Evolutionary conservation across 495 filamentous ascomycete species (phyloP), one percentile per base, ranked within the genome.

Genomic region (Chaetomium tenue): DNA sequence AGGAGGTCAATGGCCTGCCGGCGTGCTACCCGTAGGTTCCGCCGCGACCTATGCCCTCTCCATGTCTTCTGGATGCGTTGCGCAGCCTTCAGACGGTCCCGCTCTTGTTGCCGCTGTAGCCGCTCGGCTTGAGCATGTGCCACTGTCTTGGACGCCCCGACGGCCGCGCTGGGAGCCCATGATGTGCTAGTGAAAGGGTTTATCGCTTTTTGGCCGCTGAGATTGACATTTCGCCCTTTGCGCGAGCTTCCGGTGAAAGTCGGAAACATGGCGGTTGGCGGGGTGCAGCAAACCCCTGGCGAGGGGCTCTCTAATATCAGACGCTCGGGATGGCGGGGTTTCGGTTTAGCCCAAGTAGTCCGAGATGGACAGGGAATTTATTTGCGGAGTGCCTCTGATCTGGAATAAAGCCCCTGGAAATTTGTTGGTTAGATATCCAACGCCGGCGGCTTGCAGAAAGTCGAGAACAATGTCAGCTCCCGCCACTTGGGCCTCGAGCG

Each of bases 171-270:
- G 2, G 81, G 74, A 6, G 73, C 66, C 78, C 82, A 81, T 63
- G 75, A 70, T 58, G 74, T 73, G 72, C 84, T 77, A 64, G 88
- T 86, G 75, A 92, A 91, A 30, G 90, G 88, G 76, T 94, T 91
- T 61, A 76, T 80, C 69, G 86, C 85, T 48, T 68, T 72, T 66
- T 93, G 90, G 68, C 93, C 95, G 58, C 91, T 93, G 63, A 98
- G 88, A 75, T 98, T 96, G 67, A 98, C 91, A 73, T 96, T 91
- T 59, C 94, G 89, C 57, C 87, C 88, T 61, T 88, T 89, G 68
- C 92, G 87, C 68, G 92, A 89, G 78, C 75, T 90, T 62, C 94
- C 94, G 30, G 90, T 93, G 77, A 98, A 98, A 46, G 88, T 89
- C 61, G 87, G 87, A 76, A 93, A 96, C 93, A 98, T 98, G 60